Percentiles rank a stretch among this genome's conserved stretches.
phyloP scores from a whole-genome alignment of 139 green algal genomes.

The Ostreobium quekettii region DNA sequence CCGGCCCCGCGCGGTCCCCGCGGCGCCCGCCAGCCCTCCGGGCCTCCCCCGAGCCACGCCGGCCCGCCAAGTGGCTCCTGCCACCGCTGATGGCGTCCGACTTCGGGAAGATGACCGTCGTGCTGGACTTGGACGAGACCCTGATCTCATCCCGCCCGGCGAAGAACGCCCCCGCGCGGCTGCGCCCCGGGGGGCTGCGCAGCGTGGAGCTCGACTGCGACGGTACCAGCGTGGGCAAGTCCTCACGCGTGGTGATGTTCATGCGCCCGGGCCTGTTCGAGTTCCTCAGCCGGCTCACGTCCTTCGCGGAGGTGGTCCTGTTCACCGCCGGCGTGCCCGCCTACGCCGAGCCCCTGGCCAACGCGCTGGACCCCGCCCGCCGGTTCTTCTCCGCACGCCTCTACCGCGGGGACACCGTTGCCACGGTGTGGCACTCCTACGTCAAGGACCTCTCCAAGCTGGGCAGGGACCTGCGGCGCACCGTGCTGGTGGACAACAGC shows the following conservation, averaged over 20 bases:
- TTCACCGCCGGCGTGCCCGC: slow-evolving; percentile 41
- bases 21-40: background rate
- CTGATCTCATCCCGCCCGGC: slow-evolving; percentile 36
- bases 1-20: background rate
- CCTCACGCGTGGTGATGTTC: background rate
- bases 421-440: slow-evolving; percentile 21
- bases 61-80: too few species aligned
- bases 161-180: background rate
- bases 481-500: slow-evolving; percentile 62
- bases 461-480: slow-evolving; percentile 40
- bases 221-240: background rate
- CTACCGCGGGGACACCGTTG: slow-evolving; percentile 31
- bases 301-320: slow-evolving; percentile 47
- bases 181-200: slow-evolving; percentile 19
- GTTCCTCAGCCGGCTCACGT: slow-evolving; percentile 35
- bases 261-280: slow-evolving; percentile 23
- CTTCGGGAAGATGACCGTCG: slow-evolving; percentile 27
- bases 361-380: slow-evolving; percentile 29
- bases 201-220: background rate
- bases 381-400: slow-evolving; percentile 24
- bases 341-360: slow-evolving; percentile 38
- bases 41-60: too few species aligned
- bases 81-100: background rate
- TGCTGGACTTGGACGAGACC: slow-evolving; percentile 60
- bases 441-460: slow-evolving; percentile 55